A percentile compares a stretch with the other conserved stretches of the same genome.
Conservation (phyloP, 2,329 filamentous ascomycete species). For the Ophiostoma pallidulum region DNA sequence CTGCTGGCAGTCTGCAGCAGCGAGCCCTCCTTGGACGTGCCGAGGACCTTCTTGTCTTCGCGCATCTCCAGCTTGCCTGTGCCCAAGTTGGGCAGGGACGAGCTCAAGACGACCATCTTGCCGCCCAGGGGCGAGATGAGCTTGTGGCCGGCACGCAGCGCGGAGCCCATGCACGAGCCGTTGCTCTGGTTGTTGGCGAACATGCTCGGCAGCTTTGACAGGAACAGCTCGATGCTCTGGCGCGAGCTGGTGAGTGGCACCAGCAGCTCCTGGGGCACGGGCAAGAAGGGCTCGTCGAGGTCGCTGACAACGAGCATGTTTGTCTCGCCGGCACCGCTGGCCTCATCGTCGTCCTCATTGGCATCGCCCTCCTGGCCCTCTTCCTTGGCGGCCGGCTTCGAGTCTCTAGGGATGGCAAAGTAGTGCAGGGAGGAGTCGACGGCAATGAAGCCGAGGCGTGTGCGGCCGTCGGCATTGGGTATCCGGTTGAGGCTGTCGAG, state of each 20-base stretch:
- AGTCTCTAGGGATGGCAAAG: conserved; percentile 65
- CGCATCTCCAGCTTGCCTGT: conserved; percentile 85
- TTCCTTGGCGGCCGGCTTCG: conserved; percentile 12
- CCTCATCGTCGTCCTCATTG: conserved; percentile 68
- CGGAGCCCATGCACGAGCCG: conserved; percentile 89
- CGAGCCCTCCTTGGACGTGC: conserved; percentile 81
- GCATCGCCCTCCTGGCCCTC: conserved; percentile 8
- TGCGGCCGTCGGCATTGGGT: conserved; percentile 93
- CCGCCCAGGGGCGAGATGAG: conserved; percentile 89
- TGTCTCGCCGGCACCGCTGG: conserved; percentile 52
- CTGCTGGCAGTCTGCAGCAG: conserved; percentile 87
- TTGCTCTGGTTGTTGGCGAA: conserved; percentile 89
- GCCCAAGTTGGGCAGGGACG: conserved; percentile 82
- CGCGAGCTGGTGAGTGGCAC: conserved; percentile 84
- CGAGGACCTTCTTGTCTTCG: conserved; percentile 91
- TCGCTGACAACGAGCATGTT: conserved; percentile 92
- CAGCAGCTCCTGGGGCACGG: conserved; percentile 82
- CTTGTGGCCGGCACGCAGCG: conserved; percentile 86
- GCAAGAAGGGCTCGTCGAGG: conserved; percentile 90
- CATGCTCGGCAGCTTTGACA: conserved; percentile 88
- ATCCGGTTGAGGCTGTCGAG: conserved; percentile 91
- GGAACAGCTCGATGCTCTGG: conserved; percentile 82
- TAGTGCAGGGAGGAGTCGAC: conserved; percentile 94
- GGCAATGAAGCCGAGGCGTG: conserved; percentile 86
- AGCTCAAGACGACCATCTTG: conserved; percentile 86